phyloP scores from a whole-genome alignment of 495 filamentous ascomycete genomes.

The Penicillium goetzii region DNA sequence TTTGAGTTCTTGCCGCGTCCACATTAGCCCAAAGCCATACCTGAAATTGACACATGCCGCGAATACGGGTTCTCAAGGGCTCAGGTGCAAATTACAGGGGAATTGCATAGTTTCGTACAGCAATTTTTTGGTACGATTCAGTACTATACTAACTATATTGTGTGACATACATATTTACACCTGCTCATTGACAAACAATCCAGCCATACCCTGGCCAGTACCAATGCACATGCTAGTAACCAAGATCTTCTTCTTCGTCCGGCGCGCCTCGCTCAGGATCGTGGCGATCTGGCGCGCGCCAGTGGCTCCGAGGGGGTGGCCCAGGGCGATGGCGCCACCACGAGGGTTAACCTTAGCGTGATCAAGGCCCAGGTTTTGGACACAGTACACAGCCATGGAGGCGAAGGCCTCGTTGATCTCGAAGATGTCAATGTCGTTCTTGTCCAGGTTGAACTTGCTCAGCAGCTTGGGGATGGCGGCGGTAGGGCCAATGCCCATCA shows the following conservation, averaged over 20 bases:
- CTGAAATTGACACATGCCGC: conserved; percentile 7
- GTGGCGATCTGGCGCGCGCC: conserved; percentile 82
- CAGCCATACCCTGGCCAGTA: conserved; percentile 84
- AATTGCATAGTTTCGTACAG: neutral
- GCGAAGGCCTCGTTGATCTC: conserved; percentile 99
- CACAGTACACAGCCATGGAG: conserved; percentile 94
- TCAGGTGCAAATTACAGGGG: conserved; percentile 2
- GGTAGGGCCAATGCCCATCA: conserved; percentile 97
- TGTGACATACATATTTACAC: conserved; percentile 33
- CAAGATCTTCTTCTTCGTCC: conserved; percentile 79
- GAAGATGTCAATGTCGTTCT: conserved; percentile 83
- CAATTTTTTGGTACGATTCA: neutral
- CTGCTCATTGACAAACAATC: conserved; percentile 81
- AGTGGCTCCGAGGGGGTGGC: conserved; percentile 81
- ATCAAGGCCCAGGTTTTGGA: conserved; percentile 75
- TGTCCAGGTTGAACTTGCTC: conserved; percentile 72
- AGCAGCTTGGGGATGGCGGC: conserved; percentile 95
- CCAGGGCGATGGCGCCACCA: conserved; percentile 78
- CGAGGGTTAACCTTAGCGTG: conserved; percentile 86
- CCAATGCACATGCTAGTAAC: conserved; percentile 89
- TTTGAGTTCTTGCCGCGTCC: conserved; percentile 6
- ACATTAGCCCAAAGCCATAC: conserved; percentile 1
- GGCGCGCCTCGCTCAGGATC: conserved; percentile 77
- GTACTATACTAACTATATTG: neutral
- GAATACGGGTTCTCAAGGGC: neutral